These are phyloP conservation scores for Punctularia strigosozonata DNA, from an alignment of 768 basidiomycete genomes.

Conservation along the genomic window DNA sequence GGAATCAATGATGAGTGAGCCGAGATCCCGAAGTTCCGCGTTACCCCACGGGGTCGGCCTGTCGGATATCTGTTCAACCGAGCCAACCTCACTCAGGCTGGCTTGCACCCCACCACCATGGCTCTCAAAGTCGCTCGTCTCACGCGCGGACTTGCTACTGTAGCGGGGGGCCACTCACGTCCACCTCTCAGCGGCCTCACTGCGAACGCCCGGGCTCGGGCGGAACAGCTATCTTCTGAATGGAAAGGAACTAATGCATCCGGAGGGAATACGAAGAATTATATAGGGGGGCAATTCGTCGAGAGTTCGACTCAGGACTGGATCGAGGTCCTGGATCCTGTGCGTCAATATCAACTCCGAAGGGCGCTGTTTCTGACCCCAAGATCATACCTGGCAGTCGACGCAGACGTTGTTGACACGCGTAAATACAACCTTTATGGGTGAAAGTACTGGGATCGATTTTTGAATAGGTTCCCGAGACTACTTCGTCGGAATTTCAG, in stretches of 20 bases:
- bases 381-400: slow-evolving; percentile 34
- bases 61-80: too few relatives aligned
- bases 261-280: slow-evolving; percentile 87
- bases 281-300: slow-evolving; percentile 81
- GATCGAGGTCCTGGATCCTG: slow-evolving; percentile 86
- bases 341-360: slow-evolving; percentile 23
- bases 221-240: slow-evolving; percentile 55
- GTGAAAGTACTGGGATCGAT: too few relatives aligned
- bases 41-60: too few relatives aligned
- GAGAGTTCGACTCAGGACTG: slow-evolving; percentile 70
- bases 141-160: slow-evolving; percentile 15
- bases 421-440: too few relatives aligned
- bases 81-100: too few relatives aligned
- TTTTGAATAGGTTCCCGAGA: slow-evolving; percentile 91
- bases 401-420: slow-evolving; percentile 84
- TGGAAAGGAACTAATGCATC: slow-evolving; percentile 85
- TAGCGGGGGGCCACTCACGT: slow-evolving; percentile 5
- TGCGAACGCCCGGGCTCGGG: slow-evolving; percentile 43
- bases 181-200: slow-evolving; percentile 35
- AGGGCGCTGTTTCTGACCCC: neutral
- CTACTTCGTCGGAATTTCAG: slow-evolving; percentile 68
- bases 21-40: too few relatives aligned
- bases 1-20: too few relatives aligned
- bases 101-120: too few relatives aligned
- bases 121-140: slow-evolving; percentile 6